Percentiles rank a stretch among this genome's conserved stretches.
These are phyloP conservation scores for Pluteus cervinus DNA, from an alignment of 768 basidiomycete species.

Conservation along the genomic window DNA sequence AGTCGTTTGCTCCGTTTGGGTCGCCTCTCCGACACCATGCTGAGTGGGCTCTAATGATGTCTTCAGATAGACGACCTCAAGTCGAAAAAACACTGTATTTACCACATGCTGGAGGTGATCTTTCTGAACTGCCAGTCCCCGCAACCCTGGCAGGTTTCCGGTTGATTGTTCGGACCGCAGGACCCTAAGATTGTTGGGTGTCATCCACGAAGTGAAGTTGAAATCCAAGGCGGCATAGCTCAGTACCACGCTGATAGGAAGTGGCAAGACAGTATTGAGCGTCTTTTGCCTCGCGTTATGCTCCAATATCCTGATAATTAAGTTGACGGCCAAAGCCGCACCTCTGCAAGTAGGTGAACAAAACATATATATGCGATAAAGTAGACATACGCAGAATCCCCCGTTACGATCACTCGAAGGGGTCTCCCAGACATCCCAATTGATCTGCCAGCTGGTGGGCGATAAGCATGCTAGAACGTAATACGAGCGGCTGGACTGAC, in stretches of 20 bases:
- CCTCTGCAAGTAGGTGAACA: slow-evolving; percentile 47
- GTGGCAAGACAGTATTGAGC: slow-evolving; percentile 42
- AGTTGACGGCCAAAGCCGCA: slow-evolving; percentile 78
- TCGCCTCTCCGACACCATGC: slow-evolving; percentile 78
- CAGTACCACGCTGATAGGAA: slow-evolving; percentile 78
- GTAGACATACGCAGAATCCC: slow-evolving; percentile 91
- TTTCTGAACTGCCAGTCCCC: slow-evolving; percentile 69
- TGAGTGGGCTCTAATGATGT: slow-evolving; percentile 64
- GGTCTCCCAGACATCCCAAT: slow-evolving; percentile 87
- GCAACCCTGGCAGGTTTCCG: slow-evolving; percentile 68
- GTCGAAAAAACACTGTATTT: slow-evolving; percentile 10
- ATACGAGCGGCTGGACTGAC: slow-evolving; percentile 19
- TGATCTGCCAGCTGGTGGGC: slow-evolving; percentile 48
- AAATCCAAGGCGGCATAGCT: slow-evolving; percentile 94
- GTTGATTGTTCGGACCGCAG: slow-evolving; percentile 85
- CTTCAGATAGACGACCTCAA: slow-evolving; percentile 3
- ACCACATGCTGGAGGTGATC: slow-evolving; percentile 82
- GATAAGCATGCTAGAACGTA: slow-evolving; percentile 1
- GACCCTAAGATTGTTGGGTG: slow-evolving; percentile 73
- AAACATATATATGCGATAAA: slow-evolving; percentile 6
- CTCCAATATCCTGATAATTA: slow-evolving; percentile 84
- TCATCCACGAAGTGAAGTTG: slow-evolving; percentile 98
- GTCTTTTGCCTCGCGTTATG: slow-evolving; percentile 24
- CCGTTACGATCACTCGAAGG: slow-evolving; percentile 74
- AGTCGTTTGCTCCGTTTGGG: slow-evolving; percentile 38